Conservation (phyloP, 805 yeast genomes). For the Candida andamanensis region DNA sequence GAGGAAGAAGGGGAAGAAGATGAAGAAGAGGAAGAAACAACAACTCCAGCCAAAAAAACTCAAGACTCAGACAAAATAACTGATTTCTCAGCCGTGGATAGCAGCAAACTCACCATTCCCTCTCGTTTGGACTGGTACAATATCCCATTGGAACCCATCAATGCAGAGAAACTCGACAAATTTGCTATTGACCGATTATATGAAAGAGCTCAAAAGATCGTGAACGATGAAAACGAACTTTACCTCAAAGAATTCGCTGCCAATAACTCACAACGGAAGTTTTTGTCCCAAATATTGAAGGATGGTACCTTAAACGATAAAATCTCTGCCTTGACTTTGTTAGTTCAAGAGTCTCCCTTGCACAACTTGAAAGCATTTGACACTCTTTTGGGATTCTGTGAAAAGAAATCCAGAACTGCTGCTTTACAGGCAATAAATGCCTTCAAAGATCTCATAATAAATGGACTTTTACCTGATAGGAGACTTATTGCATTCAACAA, state of each 20-base stretch:
- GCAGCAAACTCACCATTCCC: slow-evolving; percentile 54
- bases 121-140: slow-evolving; percentile 76
- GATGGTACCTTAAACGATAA: slow-evolving; percentile 95
- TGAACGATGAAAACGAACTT: slow-evolving; percentile 64
- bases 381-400: slow-evolving; percentile 70
- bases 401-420: slow-evolving; percentile 89
- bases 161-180: slow-evolving; percentile 37
- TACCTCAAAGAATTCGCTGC: slow-evolving; percentile 72
- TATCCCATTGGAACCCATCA: slow-evolving; percentile 30
- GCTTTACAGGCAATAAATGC: slow-evolving; percentile 89
- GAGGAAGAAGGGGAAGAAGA: slow-evolving; percentile 18
- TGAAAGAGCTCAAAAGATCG: slow-evolving; percentile 59
- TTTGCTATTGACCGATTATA: slow-evolving; percentile 57
- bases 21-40: slow-evolving; percentile 7
- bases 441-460: slow-evolving; percentile 78
- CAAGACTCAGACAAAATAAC: slow-evolving; percentile 24
- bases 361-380: slow-evolving; percentile 85
- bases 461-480: slow-evolving; percentile 82
- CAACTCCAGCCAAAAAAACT: slow-evolving; percentile 8
- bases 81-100: slow-evolving; percentile 45
- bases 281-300: slow-evolving; percentile 79
- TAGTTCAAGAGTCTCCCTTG: slow-evolving; percentile 91
- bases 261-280: slow-evolving; percentile 77
- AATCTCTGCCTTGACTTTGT: slow-evolving; percentile 86
- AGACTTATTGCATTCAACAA: slow-evolving; percentile 76